Base-by-base conservation (phyloP, 2,329 filamentous ascomycete genomes). In the Aciculosporium take region DNA sequence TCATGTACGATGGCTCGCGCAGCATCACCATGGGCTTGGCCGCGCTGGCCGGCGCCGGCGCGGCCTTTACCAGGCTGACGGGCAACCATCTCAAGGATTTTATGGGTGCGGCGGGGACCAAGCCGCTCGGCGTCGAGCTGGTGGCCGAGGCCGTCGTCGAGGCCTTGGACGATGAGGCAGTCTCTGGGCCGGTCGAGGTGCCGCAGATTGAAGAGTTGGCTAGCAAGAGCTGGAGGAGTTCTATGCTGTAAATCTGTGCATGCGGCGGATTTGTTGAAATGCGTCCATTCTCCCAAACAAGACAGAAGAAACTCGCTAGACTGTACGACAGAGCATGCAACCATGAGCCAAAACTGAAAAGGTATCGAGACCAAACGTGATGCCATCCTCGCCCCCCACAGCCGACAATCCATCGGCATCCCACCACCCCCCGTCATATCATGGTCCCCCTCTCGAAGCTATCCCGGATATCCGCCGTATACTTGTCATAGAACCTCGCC, bases 381-480 rank as follows among this genome's bases (percentile, higher is more conserved):
- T 15, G n/a, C n/a, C n/a, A n/a, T n/a, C n/a, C n/a, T n/a, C n/a
- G n/a, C n/a, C n/a, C n/a, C n/a, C n/a, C n/a, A n/a, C n/a, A n/a
- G n/a, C n/a, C n/a, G n/a, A n/a, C n/a, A n/a, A n/a, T n/a, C n/a
- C n/a, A n/a, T n/a, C n/a, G n/a, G n/a, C 20, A 24, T 23, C 12
- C 7, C 20, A n/a, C 20, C 20, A 8, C n/a, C 7, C 3, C 21
- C 39, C 41, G 27, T 48, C 41, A 96, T 60, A 96, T 91, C 74
- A 93, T 93, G 3, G 91, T 96, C 15, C 91, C 91, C 49, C 91
- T 76, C 72, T 98, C 91, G 60, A 98, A 98, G 62, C 84, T 95
- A 57, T 98, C 91, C 57, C 91, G 72, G 53, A 98, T 96, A 61
- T 98, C 91, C 25, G 84, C 79, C 35, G 91, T 98, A 63, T 98